These are phyloP conservation scores for Strobilomyces dryophilus DNA, from an alignment of 768 basidiomycete species.

Conservation along the genomic window DNA sequence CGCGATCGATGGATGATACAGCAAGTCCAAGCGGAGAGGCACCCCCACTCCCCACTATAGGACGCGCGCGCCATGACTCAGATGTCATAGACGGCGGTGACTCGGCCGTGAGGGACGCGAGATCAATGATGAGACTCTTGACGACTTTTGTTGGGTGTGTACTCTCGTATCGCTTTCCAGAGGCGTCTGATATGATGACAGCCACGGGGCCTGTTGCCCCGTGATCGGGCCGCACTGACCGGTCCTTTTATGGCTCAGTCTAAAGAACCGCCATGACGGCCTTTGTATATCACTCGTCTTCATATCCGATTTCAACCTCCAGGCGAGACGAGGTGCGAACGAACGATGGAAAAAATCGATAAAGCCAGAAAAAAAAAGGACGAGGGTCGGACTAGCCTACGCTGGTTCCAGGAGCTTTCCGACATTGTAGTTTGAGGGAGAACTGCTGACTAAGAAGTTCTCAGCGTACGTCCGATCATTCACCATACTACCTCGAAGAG, in stretches of 20 bases:
- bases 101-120: too few species aligned
- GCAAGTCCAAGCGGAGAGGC: neutral
- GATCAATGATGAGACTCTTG: too few species aligned
- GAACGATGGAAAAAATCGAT: neutral
- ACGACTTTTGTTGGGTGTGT: too few species aligned
- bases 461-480: too few species aligned
- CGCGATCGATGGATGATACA: neutral
- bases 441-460: too few species aligned
- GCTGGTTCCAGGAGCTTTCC: neutral
- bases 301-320: too few species aligned
- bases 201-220: neutral
- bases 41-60: too few species aligned
- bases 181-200: neutral
- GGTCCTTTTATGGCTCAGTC: neutral
- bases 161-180: neutral
- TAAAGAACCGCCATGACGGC: too few species aligned
- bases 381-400: neutral
- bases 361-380: neutral
- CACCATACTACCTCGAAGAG: too few species aligned
- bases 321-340: neutral
- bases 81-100: too few species aligned
- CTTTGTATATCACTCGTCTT: neutral
- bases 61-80: too few species aligned
- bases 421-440: too few species aligned
- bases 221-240: neutral